phyloP scores from a whole-genome alignment of 176 grass and related monocot species.

The Lolium perenne region DNA sequence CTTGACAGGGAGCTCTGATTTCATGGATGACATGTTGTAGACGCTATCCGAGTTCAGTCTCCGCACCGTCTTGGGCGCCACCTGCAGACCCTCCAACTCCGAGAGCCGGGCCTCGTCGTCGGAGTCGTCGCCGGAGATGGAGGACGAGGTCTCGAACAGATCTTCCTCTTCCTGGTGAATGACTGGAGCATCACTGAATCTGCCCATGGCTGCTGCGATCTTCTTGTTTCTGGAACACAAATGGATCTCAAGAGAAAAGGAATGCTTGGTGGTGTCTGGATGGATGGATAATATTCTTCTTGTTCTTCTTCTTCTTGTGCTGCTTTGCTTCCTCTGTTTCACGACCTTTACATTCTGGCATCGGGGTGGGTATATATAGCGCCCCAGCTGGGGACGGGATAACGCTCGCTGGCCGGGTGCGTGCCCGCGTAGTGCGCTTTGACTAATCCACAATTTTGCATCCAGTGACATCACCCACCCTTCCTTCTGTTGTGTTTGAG shows the following conservation, averaged over 20 bases:
- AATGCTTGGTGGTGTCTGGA: not conserved
- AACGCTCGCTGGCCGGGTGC: not conserved
- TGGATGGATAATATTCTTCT: constrained; percentile 39
- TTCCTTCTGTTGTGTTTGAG: not conserved
- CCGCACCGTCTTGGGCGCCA: constrained; percentile 1
- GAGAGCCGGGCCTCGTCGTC: constrained; percentile 55
- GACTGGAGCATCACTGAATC: constrained; percentile 33
- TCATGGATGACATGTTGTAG: constrained; percentile 70
- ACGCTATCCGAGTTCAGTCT: constrained; percentile 47
- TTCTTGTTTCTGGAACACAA: constrained; percentile 19
- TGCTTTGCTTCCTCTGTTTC: constrained; percentile 23
- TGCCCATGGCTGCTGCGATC: constrained; percentile 28
- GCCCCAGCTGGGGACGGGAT: constrained; percentile 39
- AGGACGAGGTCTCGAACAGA: constrained; percentile 65
- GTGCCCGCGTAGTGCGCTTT: constrained; percentile 39
- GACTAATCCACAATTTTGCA: constrained; percentile 38
- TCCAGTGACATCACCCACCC: constrained; percentile 35
- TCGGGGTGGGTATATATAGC: constrained; percentile 40
- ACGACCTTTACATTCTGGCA: constrained; percentile 26
- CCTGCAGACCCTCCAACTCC: constrained; percentile 45
- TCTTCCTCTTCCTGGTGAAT: constrained; percentile 59
- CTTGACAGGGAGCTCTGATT: constrained; percentile 66
- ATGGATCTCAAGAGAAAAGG: not conserved
- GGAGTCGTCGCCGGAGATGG: constrained; percentile 53
- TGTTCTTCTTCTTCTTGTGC: not conserved